Evolutionary conservation across 2,329 filamentous ascomycete genomes (phyloP).

Genomic region (Cordyceps fumosorosea): DNA sequence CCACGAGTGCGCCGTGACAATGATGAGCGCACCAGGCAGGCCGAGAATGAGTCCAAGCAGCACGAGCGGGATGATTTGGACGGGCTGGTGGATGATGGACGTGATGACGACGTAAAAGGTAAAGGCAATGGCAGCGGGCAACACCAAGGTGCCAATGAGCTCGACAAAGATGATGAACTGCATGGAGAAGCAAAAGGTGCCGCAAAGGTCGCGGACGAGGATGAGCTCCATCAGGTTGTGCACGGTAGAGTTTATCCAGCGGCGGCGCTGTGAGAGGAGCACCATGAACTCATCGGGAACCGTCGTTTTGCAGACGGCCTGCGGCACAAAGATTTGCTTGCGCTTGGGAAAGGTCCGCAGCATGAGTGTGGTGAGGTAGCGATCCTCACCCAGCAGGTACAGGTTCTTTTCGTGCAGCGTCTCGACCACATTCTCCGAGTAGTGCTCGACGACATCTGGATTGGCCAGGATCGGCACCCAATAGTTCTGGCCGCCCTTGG

Average conservation of each 20-base stretch:
- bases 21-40: constrained; percentile 83
- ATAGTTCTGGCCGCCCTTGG: constrained; percentile 97
- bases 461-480: constrained; percentile 99
- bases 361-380: constrained; percentile 95
- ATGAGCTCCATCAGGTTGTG: constrained; percentile 98
- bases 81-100: constrained; percentile 69
- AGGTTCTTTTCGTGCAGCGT: constrained; percentile 97
- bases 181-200: constrained; percentile 99
- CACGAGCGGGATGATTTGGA: constrained; percentile 84
- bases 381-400: constrained; percentile 85
- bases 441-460: constrained; percentile 97
- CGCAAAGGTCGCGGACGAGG: constrained; percentile 89
- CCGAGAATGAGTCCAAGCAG: constrained; percentile 87
- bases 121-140: constrained; percentile 93
- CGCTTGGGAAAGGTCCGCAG: constrained; percentile 97
- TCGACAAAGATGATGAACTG: constrained; percentile 97
- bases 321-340: constrained; percentile 97
- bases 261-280: constrained; percentile 84
- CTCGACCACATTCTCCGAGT: constrained; percentile 98
- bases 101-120: constrained; percentile 94
- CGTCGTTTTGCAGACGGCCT: constrained; percentile 97
- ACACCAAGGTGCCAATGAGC: constrained; percentile 84
- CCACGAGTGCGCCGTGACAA: constrained; percentile 87
- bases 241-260: constrained; percentile 99
- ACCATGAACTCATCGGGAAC: constrained; percentile 92